These are phyloP conservation scores for Penicillium steckii DNA, from an alignment of 495 filamentous ascomycete genomes.

Conservation along the genomic window DNA sequence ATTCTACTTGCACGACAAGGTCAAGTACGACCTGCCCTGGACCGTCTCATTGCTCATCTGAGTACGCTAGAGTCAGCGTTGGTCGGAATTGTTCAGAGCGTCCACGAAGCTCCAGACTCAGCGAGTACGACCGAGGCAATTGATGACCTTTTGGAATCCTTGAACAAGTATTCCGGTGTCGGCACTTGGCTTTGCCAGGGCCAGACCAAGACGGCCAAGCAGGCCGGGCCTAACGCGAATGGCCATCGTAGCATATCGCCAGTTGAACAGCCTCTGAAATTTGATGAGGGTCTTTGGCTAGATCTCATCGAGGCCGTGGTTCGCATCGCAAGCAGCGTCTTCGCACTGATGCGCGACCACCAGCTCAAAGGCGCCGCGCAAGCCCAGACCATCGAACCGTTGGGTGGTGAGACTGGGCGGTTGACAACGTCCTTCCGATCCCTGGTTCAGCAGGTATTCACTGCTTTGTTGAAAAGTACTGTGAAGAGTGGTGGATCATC, in stretches of 20 bases:
- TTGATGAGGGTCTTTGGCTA: constrained; percentile 86
- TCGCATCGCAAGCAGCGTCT: constrained; percentile 67
- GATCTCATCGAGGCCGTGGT: constrained; percentile 85
- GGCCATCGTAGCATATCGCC: constrained; percentile 31
- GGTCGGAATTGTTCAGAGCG: constrained; percentile 63
- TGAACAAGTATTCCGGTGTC: constrained; percentile 86
- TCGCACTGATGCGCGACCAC: constrained; percentile 33
- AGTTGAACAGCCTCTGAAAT: constrained; percentile 61
- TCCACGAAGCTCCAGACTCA: constrained; percentile 53
- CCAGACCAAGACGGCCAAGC: constrained; percentile 67
- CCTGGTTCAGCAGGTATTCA: constrained; percentile 88
- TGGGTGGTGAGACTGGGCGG: constrained; percentile 30
- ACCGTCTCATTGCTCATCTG: constrained; percentile 76
- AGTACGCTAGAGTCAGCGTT: constrained; percentile 75
- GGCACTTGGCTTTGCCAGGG: constrained; percentile 95
- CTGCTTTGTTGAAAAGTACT: constrained; percentile 75
- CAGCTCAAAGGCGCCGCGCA: constrained; percentile 14
- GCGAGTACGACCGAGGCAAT: constrained; percentile 53
- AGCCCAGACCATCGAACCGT: constrained; percentile 4
- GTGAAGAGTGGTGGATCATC: constrained; percentile 32
- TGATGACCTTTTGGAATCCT: constrained; percentile 62
- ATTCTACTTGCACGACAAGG: constrained; percentile 89
- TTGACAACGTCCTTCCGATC: constrained; percentile 65
- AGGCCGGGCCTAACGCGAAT: constrained; percentile 38
- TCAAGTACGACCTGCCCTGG: constrained; percentile 78